phyloP scores from a whole-genome alignment of 1,284 basidiomycete genomes.

The Papiliotrema fonsecae region DNA sequence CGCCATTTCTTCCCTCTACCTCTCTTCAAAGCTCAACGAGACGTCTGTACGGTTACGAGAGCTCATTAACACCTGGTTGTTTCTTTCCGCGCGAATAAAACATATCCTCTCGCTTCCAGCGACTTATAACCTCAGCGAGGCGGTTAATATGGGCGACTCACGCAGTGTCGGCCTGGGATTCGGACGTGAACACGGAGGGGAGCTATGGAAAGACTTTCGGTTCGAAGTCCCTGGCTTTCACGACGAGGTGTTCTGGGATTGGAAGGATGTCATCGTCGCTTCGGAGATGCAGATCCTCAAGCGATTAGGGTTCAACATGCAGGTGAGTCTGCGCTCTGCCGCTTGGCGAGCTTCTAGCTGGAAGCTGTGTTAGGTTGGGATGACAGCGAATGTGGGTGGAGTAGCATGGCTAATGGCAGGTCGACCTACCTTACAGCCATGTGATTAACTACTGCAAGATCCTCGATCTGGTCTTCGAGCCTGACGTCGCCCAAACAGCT shows the following conservation, averaged over 20 bases:
- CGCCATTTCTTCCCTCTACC: conserved; percentile 85
- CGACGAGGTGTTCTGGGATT: conserved; percentile 45
- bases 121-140: conserved; percentile 10
- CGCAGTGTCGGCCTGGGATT: background rate
- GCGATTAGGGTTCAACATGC: conserved; percentile 79
- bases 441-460: conserved; percentile 92
- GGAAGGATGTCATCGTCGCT: conserved; percentile 67
- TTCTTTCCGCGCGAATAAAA: conserved; percentile 52
- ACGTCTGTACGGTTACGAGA: conserved; percentile 85
- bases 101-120: conserved; percentile 37
- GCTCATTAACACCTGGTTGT: conserved; percentile 89
- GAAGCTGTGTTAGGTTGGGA: no score
- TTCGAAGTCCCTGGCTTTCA: conserved; percentile 41
- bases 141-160: background rate
- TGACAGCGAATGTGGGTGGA: no score
- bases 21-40: conserved; percentile 95
- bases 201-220: conserved; percentile 34
- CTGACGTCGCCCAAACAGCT: conserved; percentile 66
- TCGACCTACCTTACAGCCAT: conserved; percentile 87
- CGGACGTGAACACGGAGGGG: conserved; percentile 12
- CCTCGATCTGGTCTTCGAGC: conserved; percentile 64
- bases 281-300: conserved; percentile 98
- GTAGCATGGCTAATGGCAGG: no score
- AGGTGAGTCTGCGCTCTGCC: conserved; percentile 35
- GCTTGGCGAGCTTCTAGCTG: no score